Percentiles rank a stretch among this genome's conserved stretches.
phyloP scores from a whole-genome alignment of 768 basidiomycete genomes.

The Termitomyces bulborhizus region DNA sequence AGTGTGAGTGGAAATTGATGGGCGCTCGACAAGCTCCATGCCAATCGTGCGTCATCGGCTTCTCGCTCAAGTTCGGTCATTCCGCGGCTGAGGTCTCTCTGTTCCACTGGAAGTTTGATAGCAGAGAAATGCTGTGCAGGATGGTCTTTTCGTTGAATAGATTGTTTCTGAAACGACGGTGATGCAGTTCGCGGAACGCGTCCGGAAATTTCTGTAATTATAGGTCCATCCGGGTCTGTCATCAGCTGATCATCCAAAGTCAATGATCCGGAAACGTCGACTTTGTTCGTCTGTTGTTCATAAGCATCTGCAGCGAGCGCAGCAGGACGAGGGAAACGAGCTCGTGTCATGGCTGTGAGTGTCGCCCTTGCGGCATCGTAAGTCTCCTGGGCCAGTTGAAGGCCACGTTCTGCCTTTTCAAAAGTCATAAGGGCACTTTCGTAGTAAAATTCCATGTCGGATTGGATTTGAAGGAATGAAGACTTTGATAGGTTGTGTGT shows the following conservation, averaged over 20 bases:
- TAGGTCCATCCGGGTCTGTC: neutral
- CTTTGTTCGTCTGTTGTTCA: neutral
- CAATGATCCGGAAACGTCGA: neutral
- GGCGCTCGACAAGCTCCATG: neutral
- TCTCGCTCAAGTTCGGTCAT: constrained; percentile 6
- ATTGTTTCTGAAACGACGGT: neutral
- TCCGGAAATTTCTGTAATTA: neutral
- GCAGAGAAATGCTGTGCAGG: neutral
- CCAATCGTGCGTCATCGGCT: constrained; percentile 4
- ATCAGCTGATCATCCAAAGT: neutral
- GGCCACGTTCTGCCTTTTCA: neutral
- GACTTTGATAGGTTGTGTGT: neutral
- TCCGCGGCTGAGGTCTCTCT: neutral
- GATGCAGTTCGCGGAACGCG: neutral
- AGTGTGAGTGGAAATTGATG: neutral
- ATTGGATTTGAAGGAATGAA: neutral
- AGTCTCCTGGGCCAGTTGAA: constrained; percentile 2
- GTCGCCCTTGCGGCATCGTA: constrained; percentile 5
- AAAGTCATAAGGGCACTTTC: constrained; percentile 3
- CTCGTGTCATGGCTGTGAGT: constrained; percentile 1
- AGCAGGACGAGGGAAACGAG: neutral
- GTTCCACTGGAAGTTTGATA: neutral
- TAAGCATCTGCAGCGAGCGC: neutral
- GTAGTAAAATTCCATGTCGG: neutral
- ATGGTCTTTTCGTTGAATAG: neutral